Base-by-base conservation (phyloP, 2,329 filamentous ascomycete species). In the Colletotrichum salicis region DNA sequence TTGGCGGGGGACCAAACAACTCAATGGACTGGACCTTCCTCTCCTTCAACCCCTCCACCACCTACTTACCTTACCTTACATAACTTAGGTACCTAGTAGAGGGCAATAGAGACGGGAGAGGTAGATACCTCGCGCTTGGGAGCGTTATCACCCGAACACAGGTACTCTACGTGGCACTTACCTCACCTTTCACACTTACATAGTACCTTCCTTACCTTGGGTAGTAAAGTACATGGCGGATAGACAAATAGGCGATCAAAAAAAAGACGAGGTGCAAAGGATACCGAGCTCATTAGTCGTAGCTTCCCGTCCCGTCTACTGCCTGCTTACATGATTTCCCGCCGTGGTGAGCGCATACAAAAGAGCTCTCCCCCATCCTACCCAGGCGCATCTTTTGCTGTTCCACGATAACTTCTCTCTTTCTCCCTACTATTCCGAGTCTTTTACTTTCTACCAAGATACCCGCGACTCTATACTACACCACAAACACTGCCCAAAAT, bases 1-100 rank as follows among this genome's bases (percentile, higher is more conserved):
- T 41, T 62, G 68, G 64, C 51, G 15, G 52, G 64, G 56, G 57
- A n/a, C 31, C n/a, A 27, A n/a, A 48, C 59, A 68, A 54, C 59
- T 68, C 58, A 35, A 54, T 69, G 58, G 59, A 60, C 48, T 72
- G 70, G 70, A 72, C 65, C 65, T 70, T 72, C 70, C 70, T 56
- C 52, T 13, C 24, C 24, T 52, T 8, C 33, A 45, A 13, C 13
- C 15, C 35, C 35, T 37, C 27, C 27, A 27, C 27, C 27, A 15
- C 35, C 13, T 41, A 13, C 12, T 13, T 37, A 37, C 35, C 35
- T 37, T 13, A 1, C n/a, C n/a, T n/a, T n/a, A n/a, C n/a, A n/a
- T n/a, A n/a, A n/a, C n/a, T n/a, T n/a, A n/a, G n/a, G n/a, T n/a
- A n/a, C n/a, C n/a, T n/a, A n/a, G 35, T 41, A 41, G 35, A 41